Evolutionary conservation across 2,329 filamentous ascomycete genomes (phyloP).

Genomic region (Waltergamsia citrina): DNA sequence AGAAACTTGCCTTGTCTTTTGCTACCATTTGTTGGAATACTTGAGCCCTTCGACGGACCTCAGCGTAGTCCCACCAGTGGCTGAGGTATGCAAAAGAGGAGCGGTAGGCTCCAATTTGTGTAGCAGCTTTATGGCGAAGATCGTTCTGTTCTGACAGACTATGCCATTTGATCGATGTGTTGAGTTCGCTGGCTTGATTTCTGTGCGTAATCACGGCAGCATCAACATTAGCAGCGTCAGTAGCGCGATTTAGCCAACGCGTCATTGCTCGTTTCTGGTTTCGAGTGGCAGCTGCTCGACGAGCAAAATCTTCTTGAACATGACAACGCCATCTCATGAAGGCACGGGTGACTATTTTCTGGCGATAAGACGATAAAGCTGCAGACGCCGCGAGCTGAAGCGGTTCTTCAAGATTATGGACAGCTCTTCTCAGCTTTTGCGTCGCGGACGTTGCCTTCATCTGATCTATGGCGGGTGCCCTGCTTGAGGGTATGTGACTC

Average conservation of each 20-base stretch:
- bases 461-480: conserved; percentile 16
- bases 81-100: conserved; percentile 14
- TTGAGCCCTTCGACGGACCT: conserved; percentile 13
- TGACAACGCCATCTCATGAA: conserved; percentile 18
- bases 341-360: conserved; percentile 10
- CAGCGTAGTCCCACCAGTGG: conserved; percentile 20
- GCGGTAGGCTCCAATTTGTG: conserved; percentile 7
- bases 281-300: conserved; percentile 9
- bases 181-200: conserved; percentile 4
- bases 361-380: conserved; percentile 11
- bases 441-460: conserved; percentile 17
- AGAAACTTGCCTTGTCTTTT: conserved; percentile 13
- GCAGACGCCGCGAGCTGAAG: conserved; percentile 14
- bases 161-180: conserved; percentile 13
- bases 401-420: conserved; percentile 15
- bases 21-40: conserved; percentile 11
- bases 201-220: conserved; percentile 2
- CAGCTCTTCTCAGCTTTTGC: conserved; percentile 22
- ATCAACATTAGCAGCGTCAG: conserved; percentile 5
- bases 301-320: conserved; percentile 11
- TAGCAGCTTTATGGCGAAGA: conserved; percentile 5
- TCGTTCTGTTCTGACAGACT: conserved; percentile 2
- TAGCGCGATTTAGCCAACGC: conserved; percentile 13
- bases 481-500: conserved; percentile 20
- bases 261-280: conserved; percentile 9